Base-by-base conservation (phyloP, 73 alveolate genomes). In the Tetrahymena thermophila region DNA sequence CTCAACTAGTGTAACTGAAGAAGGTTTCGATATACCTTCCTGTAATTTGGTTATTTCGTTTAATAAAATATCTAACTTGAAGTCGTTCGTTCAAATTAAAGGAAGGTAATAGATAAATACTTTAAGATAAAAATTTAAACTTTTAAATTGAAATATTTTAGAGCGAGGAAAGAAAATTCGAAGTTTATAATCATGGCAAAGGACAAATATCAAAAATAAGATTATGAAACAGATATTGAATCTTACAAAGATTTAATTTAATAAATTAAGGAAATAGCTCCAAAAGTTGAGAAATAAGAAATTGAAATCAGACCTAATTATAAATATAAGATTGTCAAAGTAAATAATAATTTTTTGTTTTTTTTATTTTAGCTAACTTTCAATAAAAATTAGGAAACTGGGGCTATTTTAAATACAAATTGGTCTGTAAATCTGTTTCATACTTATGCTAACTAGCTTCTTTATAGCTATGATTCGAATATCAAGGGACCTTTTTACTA, bases 1-100 rank as follows among this genome's bases (percentile, higher is more conserved):
- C 7, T 95, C 97, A 35, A 95, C 97, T 21, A 95, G 94, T 55
- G 97, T 95, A 8, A 95, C 97, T 8, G 97, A 95, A 85, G 97
- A 95, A 35, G 97, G 97, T 10, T 95, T 95, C 31, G 97, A 95
- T 95, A 93, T 95, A 1, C 97, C 97, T 40, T 19, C 34, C 13
- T 95, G 97, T 11, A 43, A 95, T 95, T 31, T 34, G 31, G 95
- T 95, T 25, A 71, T 71, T 11, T 71, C 89, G 7, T 71, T 71
- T n/a, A 71, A 71, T 13, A 71, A 25, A 71, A 31, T 71, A 19
- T 25, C 89, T n/a, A 71, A 71, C 37, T 31, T 71, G 37, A 71
- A 71, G 37, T 71, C 89, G 1, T 71, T 71, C n/a, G 89, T 71
- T 28, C 31, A 71, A 71, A 71, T 71, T 71, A 71, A 71, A 31